These are phyloP conservation scores for Plasmopara viticola DNA, from an alignment of 352 stramenopile species.

Conservation along the genomic window DNA sequence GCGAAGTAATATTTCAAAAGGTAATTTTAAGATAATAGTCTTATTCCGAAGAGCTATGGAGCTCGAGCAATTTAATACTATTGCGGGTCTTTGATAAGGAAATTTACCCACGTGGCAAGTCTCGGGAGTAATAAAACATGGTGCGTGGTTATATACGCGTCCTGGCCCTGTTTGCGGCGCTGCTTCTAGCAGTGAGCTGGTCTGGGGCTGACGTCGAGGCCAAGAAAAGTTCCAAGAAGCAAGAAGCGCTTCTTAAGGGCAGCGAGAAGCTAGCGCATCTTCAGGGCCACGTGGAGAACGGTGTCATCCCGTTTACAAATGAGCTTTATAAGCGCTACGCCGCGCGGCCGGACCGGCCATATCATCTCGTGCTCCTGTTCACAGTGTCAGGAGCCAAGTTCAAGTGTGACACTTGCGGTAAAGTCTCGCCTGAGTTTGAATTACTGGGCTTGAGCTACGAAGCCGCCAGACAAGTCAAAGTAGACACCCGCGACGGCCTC, in stretches of 20 bases:
- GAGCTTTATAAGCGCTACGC: constrained; percentile 57
- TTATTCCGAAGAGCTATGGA: too few species aligned
- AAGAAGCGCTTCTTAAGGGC: constrained; percentile 28
- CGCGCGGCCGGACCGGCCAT: constrained; percentile 61
- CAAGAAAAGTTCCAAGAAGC: constrained; percentile 38
- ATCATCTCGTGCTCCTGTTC: constrained; percentile 76
- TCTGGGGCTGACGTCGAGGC: constrained; percentile 19
- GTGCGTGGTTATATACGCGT: constrained; percentile 18
- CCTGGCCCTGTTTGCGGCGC: constrained; percentile 25
- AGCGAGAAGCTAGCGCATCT: constrained; percentile 63
- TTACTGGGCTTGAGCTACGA: constrained; percentile 60
- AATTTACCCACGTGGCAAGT: constrained; percentile 37
- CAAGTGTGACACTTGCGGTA: constrained; percentile 65
- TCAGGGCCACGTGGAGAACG: constrained; percentile 38
- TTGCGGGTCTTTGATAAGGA: too few species aligned
- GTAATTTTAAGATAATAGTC: too few species aligned
- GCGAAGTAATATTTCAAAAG: too few species aligned
- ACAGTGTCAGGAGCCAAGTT: constrained; percentile 71
- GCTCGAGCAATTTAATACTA: too few species aligned
- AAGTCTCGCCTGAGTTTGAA: constrained; percentile 64
- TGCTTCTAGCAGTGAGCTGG: constrained; percentile 33
- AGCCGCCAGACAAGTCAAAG: constrained; percentile 54
- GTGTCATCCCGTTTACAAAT: constrained; percentile 49
- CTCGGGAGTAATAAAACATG: constrained; percentile 16
- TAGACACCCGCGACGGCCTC: constrained; percentile 69